Evolutionary conservation across 805 yeast genomes (phyloP), one percentile per base, ranked within the genome.

Genomic region (Zygosaccharomyces bisporus): DNA sequence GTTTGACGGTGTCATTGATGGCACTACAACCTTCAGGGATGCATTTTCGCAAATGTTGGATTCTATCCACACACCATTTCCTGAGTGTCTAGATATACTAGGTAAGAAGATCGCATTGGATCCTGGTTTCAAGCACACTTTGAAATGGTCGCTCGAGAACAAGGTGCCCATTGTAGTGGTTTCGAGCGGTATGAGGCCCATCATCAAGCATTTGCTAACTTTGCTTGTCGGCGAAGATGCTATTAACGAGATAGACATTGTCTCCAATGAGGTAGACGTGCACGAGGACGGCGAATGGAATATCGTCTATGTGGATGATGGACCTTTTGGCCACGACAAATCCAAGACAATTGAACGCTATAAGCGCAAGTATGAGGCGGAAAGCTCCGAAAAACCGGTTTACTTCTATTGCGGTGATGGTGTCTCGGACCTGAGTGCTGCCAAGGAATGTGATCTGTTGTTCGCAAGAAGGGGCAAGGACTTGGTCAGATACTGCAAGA

Each of bases 381-480:
- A 63, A 16, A 55, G 56, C 9, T 66, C 63, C 27, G 63, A 57
- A 6, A 58, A 65, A 16, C 95, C 95, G 12, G 70, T 72, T 31
- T 74, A 88, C 55, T 87, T 91, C 64, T 93, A 93, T 72, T 86
- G 95, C 60, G 99, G 99, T 47, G 99, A 93, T 64, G 99, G 99
- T 52, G 96, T 93, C 24, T 83, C 95, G 36, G 99, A 93, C 66
- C 72, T 93, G 55, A 79, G 88, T 46, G 99, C 99, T 18, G 97
- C 98, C 18, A 83, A 85, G 60, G 96, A 93, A 66, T 89, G 99
- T 32, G 91, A 93, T 65, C 72, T 91, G 54, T 70, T 93, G 53
- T 93, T 91, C 67, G 99, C 99, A 36, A 91, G 89, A 70, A 79
- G 80, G 52, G 99, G 97, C 39, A 80, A 84, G 57, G 98, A 93